Conservation (phyloP, 169 alveolate genomes). For the Plasmodium falciparum region DNA sequence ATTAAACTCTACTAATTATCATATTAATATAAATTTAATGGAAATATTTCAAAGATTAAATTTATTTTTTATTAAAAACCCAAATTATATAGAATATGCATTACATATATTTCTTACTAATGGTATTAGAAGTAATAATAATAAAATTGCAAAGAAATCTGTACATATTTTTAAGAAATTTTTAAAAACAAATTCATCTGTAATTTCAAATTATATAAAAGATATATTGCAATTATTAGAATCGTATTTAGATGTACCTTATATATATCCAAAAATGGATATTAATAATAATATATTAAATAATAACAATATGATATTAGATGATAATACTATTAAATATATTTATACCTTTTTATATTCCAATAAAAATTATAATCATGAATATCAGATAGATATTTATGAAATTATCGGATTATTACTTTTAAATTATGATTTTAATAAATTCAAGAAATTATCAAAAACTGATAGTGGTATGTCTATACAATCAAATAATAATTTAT, state of each 20-base stretch:
- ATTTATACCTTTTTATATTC: conserved; percentile 34
- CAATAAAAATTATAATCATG: conserved; percentile 42
- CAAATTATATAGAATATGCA: conserved; percentile 57
- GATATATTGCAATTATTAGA: conserved; percentile 72
- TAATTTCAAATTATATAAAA: conserved; percentile 44
- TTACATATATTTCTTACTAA: conserved; percentile 61
- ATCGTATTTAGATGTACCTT: conserved; percentile 45
- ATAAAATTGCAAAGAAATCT: conserved; percentile 33
- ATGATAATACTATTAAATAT: conserved; percentile 37
- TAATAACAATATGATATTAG: neutral
- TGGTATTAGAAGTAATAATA: conserved; percentile 59
- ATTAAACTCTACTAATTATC: conserved; percentile 39
- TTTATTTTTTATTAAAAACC: conserved; percentile 50
- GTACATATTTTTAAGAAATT: conserved; percentile 74
- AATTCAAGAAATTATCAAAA: conserved; percentile 8
- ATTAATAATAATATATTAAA: neutral
- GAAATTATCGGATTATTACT: conserved; percentile 45
- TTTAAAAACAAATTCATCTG: conserved; percentile 28
- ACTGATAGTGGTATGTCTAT: neutral
- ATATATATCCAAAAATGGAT: conserved; percentile 21
- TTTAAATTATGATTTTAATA: conserved; percentile 31
- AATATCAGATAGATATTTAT: conserved; percentile 64
- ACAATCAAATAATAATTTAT: no score
- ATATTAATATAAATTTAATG: conserved; percentile 72
- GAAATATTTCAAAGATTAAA: conserved; percentile 69